A percentile compares a stretch with the other conserved stretches of the same genome.
Evolutionary conservation across 345 rosid species (phyloP).

Genomic region (Trapa incisa): DNA sequence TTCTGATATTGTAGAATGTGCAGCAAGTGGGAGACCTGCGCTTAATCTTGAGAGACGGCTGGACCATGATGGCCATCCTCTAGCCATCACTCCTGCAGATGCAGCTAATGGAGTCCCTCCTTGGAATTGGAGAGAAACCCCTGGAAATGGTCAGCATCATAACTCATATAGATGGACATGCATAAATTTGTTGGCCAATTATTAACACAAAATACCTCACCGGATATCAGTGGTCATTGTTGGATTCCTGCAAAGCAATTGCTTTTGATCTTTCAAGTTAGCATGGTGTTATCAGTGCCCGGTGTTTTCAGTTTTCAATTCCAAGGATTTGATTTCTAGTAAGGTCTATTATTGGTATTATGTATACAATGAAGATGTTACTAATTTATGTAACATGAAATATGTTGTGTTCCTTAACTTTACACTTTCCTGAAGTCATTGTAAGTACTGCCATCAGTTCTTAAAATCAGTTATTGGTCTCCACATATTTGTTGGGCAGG

Average conservation of each 20-base stretch:
- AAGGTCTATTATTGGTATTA: background rate
- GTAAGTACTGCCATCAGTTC: background rate
- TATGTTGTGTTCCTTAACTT: background rate
- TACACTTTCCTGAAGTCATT: background rate
- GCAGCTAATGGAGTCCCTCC: conserved; percentile 85
- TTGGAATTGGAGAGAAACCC: conserved; percentile 95
- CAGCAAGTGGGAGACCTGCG: conserved; percentile 66
- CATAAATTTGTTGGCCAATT: background rate
- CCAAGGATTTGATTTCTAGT: background rate
- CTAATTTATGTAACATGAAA: background rate
- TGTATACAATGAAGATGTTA: no score
- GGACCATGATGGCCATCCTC: conserved; percentile 94
- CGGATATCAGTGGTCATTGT: background rate
- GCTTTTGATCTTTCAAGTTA: background rate
- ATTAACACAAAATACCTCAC: background rate
- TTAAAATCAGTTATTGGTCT: background rate
- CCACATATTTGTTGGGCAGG: conserved; percentile 23
- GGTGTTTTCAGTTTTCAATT: background rate
- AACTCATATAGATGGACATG: background rate
- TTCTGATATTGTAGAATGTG: conserved; percentile 14
- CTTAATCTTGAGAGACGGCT: conserved; percentile 92
- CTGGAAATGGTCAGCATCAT: conserved; percentile 60
- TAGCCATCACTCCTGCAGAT: conserved; percentile 75
- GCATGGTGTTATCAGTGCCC: background rate
- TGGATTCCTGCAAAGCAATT: background rate